Base-by-base conservation (phyloP, 2,329 filamentous ascomycete genomes). In the Cercospora brassicicola region DNA sequence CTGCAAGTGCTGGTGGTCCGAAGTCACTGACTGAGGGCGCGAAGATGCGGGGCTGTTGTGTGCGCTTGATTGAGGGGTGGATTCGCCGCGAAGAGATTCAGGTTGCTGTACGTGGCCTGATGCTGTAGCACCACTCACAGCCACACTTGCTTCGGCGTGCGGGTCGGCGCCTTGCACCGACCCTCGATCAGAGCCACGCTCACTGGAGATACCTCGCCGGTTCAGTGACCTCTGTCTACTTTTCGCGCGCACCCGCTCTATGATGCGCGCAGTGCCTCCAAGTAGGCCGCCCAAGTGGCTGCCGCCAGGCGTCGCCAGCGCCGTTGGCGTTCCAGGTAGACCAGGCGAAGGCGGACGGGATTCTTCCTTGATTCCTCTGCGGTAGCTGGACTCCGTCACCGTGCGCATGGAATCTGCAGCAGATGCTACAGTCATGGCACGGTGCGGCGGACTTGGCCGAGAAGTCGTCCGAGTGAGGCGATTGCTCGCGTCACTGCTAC, bases 111-210 rank as follows among this genome's bases (percentile, higher is more conserved):
- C 77, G 76, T 88, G 66, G 15, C 90, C 91, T 3, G 89, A 84
- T 1, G 86, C 90, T 23, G 85, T 81, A 1, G 88, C 84, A 3
- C 84, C 87, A 76, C 85, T 91, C 28, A 92, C 74, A 3, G 86
- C 87, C 2, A 93, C 83, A 70, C 87, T 88, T 0, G 91, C 84
- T 48, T 85, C 85, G 2, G 86, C 86, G 68, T 90, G 89, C 71
- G 90, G 88, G 75, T 92, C 89, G 9, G 83, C 81, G 62, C 82
- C 87, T 23, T 83, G 57, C 23, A 90, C 89, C 2, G 81, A 86
- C 72, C 71, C 85, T 55, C 88, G 84, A 67, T 93, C 89, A 2
- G 81, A 86, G 72, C 71, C 85, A 51, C 88, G 84, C 67, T 93
- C 90, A 6, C 88, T 87, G 0, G 90, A 92, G 33, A 84, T 85